Conservation (phyloP, 345 rosid species). For the Adansonia digitata region DNA sequence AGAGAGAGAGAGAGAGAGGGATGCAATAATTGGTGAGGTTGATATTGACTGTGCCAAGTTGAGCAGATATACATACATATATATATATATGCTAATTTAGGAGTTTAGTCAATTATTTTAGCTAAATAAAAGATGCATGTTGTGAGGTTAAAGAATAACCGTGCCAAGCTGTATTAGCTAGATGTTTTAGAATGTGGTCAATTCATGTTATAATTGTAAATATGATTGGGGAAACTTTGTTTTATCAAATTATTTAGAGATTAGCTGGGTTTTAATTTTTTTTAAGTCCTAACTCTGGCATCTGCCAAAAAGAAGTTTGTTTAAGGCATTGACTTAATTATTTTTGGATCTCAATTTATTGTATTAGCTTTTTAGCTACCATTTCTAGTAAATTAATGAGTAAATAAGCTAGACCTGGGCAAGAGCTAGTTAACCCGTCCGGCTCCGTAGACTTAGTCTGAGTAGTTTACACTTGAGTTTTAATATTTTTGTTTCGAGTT, state of each 20-base stretch:
- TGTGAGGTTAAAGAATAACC: constrained; percentile 2
- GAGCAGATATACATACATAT: neutral
- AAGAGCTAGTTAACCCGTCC: too few relatives aligned
- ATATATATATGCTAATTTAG: constrained; percentile 8
- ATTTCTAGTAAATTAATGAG: neutral
- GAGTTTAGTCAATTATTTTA: constrained; percentile 8
- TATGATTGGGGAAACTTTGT: neutral
- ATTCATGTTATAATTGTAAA: neutral
- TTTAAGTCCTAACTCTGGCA: neutral
- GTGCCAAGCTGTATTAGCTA: constrained; percentile 6
- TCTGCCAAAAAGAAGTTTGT: neutral
- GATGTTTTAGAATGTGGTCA: neutral
- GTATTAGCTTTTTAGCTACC: neutral
- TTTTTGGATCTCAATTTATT: neutral
- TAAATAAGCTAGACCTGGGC: neutral
- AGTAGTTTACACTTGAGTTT: too few relatives aligned
- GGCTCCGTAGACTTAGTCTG: too few relatives aligned
- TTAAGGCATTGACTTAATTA: neutral
- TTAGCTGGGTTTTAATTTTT: too few relatives aligned
- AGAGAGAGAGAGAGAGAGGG: neutral
- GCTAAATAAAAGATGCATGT: constrained; percentile 6
- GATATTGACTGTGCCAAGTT: constrained; percentile 6
- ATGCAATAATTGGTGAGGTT: neutral
- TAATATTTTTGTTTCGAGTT: too few relatives aligned
- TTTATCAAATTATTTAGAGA: neutral